Conservation (phyloP, 331 rosid species). For the Rosa hybrid region DNA sequence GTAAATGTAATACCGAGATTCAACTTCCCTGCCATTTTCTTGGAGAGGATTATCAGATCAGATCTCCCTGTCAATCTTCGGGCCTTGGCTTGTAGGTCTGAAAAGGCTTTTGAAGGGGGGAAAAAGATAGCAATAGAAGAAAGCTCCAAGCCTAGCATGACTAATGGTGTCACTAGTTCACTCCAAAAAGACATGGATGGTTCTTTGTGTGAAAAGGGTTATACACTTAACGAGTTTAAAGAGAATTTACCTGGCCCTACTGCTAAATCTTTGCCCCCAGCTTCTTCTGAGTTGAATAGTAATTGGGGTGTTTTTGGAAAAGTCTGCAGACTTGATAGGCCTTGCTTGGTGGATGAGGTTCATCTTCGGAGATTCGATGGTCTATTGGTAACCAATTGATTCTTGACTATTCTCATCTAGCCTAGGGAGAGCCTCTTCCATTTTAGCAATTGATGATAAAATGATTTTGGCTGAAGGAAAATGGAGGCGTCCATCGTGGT, state of each 20-base stretch:
- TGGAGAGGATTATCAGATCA: conserved; percentile 85
- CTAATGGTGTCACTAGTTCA: conserved; percentile 36
- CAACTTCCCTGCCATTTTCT: conserved; percentile 93
- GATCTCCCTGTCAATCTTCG: conserved; percentile 96
- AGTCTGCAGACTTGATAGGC: conserved; percentile 76
- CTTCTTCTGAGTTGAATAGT: conserved; percentile 53
- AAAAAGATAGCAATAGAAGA: conserved; percentile 34
- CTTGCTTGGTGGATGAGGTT: conserved; percentile 93
- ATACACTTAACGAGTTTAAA: conserved; percentile 48
- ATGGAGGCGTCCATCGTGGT: conserved; percentile 97
- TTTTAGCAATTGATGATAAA: conserved; percentile 26
- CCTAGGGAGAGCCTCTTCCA: conserved; percentile 19
- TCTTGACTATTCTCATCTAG: conserved; percentile 26
- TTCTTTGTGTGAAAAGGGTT: conserved; percentile 43
- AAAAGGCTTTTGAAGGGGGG: conserved; percentile 52
- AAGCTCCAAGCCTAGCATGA: conserved; percentile 32
- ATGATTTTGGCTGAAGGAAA: conserved; percentile 74
- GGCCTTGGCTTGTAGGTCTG: conserved; percentile 84
- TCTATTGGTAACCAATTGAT: conserved; percentile 63
- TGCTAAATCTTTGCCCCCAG: conserved; percentile 45
- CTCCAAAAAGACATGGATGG: conserved; percentile 35
- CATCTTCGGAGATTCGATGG: conserved; percentile 98
- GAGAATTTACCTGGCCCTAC: conserved; percentile 47
- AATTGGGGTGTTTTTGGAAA: conserved; percentile 87
- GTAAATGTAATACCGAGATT: conserved; percentile 90